Evolutionary conservation across 306 rosid species (phyloP), one percentile per base, ranked within the genome.

Genomic region (Cucumis sativus): DNA sequence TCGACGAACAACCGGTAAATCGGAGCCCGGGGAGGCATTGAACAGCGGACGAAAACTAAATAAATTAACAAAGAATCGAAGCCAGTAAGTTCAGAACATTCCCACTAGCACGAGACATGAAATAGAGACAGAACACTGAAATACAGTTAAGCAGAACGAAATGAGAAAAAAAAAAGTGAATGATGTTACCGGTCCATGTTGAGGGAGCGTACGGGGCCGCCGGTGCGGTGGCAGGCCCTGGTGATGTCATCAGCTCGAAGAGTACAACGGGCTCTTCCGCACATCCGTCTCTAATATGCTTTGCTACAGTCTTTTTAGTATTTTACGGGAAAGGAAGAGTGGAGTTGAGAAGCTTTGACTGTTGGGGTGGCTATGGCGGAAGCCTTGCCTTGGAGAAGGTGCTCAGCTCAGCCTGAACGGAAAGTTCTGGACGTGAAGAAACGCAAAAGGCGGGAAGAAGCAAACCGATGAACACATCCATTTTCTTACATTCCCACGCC

Each of bases 191-290:
- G 84, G 87, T 88, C 90, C 79, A 90, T 79, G 37, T 89, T 62
- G 56, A 90, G 80, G 74, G 85, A 28, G 59, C 96, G 91, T 47
- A 85, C 20, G 0, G 88, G 78, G 23, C 77, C 74, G 73, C 47
- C 23, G 82, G 20, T 69, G 30, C 96, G 90, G 51, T 84, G 85
- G 79, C 93, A 90, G 78, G 97, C 96, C 82, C 92, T 84, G 11
- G 90, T 78, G 21, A 89, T 52, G 80, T 90, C 96, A 73, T 90
- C 90, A 67, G 88, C 84, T 85, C 91, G 84, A 2, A 90, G 87
- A 33, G 83, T 78, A 73, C 97, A 89, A 61, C 91, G 95, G 18
- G 79, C 87, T 79, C 97, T 92, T 20, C 98, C 96, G 76, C 98
- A 90, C 97, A 95, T 91, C 75, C 78, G 43, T 73, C 39, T 28